phyloP scores from a whole-genome alignment of 2,329 filamentous ascomycete genomes.

The Whalleya microplaca region DNA sequence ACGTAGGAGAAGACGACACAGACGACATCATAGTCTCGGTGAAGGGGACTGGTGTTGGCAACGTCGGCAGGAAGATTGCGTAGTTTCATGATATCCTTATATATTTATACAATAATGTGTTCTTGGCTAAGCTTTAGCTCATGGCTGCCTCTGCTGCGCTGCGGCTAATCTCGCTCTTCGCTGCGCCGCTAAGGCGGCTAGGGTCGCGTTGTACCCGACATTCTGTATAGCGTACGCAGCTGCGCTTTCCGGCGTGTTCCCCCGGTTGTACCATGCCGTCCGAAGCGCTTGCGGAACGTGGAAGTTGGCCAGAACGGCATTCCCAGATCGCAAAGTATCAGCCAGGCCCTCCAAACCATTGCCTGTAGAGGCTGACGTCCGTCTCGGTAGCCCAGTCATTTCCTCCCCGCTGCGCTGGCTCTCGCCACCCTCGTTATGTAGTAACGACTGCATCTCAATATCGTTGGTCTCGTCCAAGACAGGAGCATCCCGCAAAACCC shows the following conservation, averaged over 20 bases:
- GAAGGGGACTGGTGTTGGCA: constrained; percentile 91
- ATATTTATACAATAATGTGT: constrained; percentile 34
- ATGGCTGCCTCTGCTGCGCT: constrained; percentile 31
- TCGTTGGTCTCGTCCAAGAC: constrained; percentile 44
- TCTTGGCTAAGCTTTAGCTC: constrained; percentile 24
- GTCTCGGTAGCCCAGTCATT: constrained; percentile 35
- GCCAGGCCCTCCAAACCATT: constrained; percentile 33
- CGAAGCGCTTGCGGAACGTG: constrained; percentile 55
- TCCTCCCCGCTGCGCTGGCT: constrained; percentile 29
- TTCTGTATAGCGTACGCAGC: constrained; percentile 57
- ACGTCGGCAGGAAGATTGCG: constrained; percentile 88
- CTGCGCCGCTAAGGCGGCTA: constrained; percentile 56
- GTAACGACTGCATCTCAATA: constrained; percentile 50
- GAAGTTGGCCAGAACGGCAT: constrained; percentile 57
- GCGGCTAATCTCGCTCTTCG: constrained; percentile 42
- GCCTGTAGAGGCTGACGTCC: constrained; percentile 16
- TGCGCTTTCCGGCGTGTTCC: constrained; percentile 43
- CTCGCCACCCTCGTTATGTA: constrained; percentile 21
- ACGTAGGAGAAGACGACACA: constrained; percentile 67
- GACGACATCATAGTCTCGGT: constrained; percentile 84
- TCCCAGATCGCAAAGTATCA: constrained; percentile 58
- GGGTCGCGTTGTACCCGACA: constrained; percentile 57
- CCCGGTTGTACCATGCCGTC: constrained; percentile 49
- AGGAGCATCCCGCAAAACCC: constrained; percentile 47
- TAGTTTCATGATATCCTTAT: constrained; percentile 41